These are phyloP conservation scores for Sarocladium brachiariae DNA, from an alignment of 2,329 filamentous ascomycete species.

Conservation along the genomic window DNA sequence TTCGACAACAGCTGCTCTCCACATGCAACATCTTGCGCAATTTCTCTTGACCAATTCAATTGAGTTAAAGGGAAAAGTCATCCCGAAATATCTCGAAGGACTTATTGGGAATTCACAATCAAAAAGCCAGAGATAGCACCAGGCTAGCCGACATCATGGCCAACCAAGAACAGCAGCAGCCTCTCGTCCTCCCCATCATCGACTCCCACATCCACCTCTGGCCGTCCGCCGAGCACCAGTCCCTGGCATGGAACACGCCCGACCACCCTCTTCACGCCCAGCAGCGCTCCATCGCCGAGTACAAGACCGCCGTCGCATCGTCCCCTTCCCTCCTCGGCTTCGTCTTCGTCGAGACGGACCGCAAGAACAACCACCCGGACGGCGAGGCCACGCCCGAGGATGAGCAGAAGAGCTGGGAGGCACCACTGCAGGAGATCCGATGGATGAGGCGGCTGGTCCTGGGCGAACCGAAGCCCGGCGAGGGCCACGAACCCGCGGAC, in stretches of 20 bases:
- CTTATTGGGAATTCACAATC: too few relatives aligned
- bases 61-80: neutral
- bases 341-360: conserved; percentile 78
- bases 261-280: conserved; percentile 43
- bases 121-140: too few relatives aligned
- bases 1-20: neutral
- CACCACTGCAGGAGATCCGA: conserved; percentile 64
- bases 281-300: conserved; percentile 57
- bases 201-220: conserved; percentile 92
- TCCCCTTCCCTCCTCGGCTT: conserved; percentile 55
- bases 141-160: conserved; percentile 26
- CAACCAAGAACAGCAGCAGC: conserved; percentile 29
- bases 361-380: conserved; percentile 50
- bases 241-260: conserved; percentile 63
- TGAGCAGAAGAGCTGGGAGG: conserved; percentile 47
- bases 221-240: conserved; percentile 57
- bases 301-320: conserved; percentile 37
- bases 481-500: conserved; percentile 53
- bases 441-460: conserved; percentile 61
- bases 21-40: neutral
- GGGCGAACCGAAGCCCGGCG: conserved; percentile 47
- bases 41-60: too few relatives aligned
- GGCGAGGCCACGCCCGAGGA: conserved; percentile 27
- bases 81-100: neutral
- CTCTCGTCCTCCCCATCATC: conserved; percentile 55